These are phyloP conservation scores for Fusarium solani-melongenae DNA, from an alignment of 2,329 filamentous ascomycete species.

Conservation along the genomic window DNA sequence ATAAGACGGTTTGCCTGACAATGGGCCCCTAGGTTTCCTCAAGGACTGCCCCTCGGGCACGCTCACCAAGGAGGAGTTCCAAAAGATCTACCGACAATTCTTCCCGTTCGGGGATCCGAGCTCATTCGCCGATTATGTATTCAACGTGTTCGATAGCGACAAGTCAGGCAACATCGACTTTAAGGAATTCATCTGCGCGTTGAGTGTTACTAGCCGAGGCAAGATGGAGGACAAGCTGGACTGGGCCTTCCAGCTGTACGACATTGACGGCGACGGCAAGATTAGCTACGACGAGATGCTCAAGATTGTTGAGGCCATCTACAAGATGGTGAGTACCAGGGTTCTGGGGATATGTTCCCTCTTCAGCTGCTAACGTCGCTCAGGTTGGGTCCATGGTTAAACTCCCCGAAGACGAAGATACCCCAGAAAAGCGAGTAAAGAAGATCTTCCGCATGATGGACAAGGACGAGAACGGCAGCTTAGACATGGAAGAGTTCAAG, in stretches of 20 bases:
- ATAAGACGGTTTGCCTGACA: constrained; percentile 24
- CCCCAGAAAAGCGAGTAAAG: constrained; percentile 94
- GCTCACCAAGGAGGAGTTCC: constrained; percentile 98
- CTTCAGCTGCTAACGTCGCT: constrained; percentile 13
- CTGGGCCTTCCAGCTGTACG: constrained; percentile 99
- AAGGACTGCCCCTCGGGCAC: constrained; percentile 98
- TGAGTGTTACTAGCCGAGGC: constrained; percentile 95
- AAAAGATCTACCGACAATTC: constrained; percentile 99
- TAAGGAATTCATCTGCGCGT: constrained; percentile 98
- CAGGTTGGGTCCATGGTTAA: constrained; percentile 99
- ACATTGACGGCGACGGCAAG: constrained; percentile 98
- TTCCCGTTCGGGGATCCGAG: constrained; percentile 98
- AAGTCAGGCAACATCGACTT: constrained; percentile 98
- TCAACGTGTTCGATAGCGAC: constrained; percentile 98
- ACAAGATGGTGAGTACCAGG: constrained; percentile 85
- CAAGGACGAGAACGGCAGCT: constrained; percentile 97
- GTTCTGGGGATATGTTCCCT: neutral
- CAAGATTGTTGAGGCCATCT: constrained; percentile 97
- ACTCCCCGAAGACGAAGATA: constrained; percentile 97
- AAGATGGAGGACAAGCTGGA: constrained; percentile 99
- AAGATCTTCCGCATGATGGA: constrained; percentile 99
- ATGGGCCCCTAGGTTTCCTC: constrained; percentile 77
- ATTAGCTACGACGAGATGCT: constrained; percentile 99
- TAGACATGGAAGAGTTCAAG: constrained; percentile 99
- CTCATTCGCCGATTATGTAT: constrained; percentile 98